A percentile compares a stretch with the other conserved stretches of the same genome.
Conservation (phyloP, 305 asterid species). For the Fraxinus paxiana region DNA sequence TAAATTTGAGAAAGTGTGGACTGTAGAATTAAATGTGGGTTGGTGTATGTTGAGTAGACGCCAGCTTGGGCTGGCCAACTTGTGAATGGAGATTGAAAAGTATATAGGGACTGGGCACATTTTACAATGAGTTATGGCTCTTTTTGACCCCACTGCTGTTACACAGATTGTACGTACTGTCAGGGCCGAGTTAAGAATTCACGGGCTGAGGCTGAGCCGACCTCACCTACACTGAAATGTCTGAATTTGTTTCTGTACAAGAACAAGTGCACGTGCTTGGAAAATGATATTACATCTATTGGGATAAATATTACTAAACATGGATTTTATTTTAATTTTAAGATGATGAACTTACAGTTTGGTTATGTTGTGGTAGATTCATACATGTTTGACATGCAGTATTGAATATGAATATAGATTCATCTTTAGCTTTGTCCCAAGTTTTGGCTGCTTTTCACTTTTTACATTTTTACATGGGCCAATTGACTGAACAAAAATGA, state of each 20-base stretch:
- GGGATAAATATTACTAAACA: not conserved
- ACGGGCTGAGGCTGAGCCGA: not conserved
- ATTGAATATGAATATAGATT: not conserved
- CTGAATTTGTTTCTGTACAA: not conserved
- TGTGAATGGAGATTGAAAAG: conserved; percentile 42
- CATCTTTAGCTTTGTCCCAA: not conserved
- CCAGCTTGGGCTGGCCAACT: conserved; percentile 20
- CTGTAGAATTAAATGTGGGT: conserved; percentile 6
- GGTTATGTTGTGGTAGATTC: not conserved
- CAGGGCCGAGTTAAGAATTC: not conserved
- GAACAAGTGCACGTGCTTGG: not conserved
- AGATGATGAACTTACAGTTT: not conserved
- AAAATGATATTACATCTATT: conserved; percentile 1
- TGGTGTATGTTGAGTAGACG: conserved; percentile 14
- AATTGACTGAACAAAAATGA: conserved; percentile 8
- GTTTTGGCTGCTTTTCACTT: not conserved
- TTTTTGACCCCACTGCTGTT: conserved; percentile 25
- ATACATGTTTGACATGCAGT: not conserved
- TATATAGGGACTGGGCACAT: conserved; percentile 42
- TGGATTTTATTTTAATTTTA: not conserved
- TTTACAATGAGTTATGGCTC: conserved; percentile 28
- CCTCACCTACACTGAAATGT: not conserved
- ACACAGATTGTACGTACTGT: not conserved
- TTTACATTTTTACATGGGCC: not conserved
- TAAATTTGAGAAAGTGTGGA: not conserved